Percentiles rank a stretch among this genome's conserved stretches.
Evolutionary conservation across 139 green algal genomes (phyloP).

Genomic region (Spirogloea muscicola): DNA sequence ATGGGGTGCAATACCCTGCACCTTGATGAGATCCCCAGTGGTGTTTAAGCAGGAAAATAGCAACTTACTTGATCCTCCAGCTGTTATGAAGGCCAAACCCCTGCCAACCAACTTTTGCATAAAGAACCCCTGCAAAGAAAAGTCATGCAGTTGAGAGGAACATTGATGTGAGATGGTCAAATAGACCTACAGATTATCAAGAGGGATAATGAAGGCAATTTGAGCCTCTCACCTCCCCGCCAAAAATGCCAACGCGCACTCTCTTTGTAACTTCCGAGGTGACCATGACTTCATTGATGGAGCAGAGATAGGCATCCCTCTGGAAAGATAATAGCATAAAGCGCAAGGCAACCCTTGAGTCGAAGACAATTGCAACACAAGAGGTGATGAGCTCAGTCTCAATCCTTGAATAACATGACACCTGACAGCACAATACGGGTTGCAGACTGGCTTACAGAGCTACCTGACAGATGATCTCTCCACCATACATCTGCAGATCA

Average conservation of each 20-base stretch:
- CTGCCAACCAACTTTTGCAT: background rate
- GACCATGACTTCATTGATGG: constrained; percentile 17
- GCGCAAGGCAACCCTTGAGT: too few species aligned
- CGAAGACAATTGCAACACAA: too few species aligned
- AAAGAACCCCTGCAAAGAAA: constrained; percentile 14
- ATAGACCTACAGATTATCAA: too few species aligned
- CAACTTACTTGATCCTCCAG: constrained; percentile 19
- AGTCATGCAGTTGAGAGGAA: background rate
- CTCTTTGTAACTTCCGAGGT: constrained; percentile 3
- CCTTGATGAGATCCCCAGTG: background rate
- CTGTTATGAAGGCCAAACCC: constrained; percentile 16
- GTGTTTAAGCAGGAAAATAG: background rate
- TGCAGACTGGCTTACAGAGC: too few species aligned
- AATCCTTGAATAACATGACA: too few species aligned
- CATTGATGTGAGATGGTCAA: background rate
- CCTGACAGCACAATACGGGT: too few species aligned
- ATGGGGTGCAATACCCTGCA: too few species aligned
- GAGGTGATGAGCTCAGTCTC: too few species aligned
- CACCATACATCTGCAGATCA: constrained; percentile 17
- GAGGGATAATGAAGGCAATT: too few species aligned
- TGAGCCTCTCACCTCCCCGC: background rate
- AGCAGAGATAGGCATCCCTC: constrained; percentile 24
- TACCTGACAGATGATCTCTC: constrained; percentile 22
- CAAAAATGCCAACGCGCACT: constrained; percentile 6
- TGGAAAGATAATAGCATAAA: too few species aligned